phyloP scores from a whole-genome alignment of 345 rosid genomes.

The Chamaenerion angustifolium region DNA sequence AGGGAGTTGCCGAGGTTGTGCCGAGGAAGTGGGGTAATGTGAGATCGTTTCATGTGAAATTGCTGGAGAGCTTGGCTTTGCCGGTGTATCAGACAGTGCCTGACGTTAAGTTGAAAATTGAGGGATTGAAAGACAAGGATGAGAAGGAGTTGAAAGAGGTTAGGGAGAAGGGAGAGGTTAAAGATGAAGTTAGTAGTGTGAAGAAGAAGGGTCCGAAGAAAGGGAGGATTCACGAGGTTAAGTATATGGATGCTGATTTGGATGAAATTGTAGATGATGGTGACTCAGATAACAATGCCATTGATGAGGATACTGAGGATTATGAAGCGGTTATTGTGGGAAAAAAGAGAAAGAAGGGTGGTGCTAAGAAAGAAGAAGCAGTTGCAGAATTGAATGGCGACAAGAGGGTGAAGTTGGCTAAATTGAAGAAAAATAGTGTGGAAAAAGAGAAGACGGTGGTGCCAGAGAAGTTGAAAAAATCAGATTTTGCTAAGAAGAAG shows the following conservation, averaged over 20 bases:
- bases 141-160: neutral
- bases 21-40: constrained; percentile 11
- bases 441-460: neutral
- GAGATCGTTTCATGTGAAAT: constrained; percentile 12
- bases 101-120: constrained; percentile 11
- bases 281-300: neutral
- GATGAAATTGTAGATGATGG: constrained; percentile 1
- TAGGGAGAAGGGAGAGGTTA: neutral
- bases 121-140: neutral
- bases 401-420: neutral
- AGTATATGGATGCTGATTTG: constrained; percentile 9
- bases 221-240: constrained; percentile 9
- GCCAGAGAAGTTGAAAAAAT: neutral
- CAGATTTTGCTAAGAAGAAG: constrained; percentile 5
- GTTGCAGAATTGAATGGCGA: neutral
- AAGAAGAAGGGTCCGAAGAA: constrained; percentile 5
- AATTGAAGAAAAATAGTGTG: neutral
- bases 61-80: constrained; percentile 11
- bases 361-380: constrained; percentile 5
- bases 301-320: neutral
- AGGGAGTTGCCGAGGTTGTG: constrained; percentile 8
- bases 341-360: neutral
- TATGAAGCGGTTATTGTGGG: constrained; percentile 1
- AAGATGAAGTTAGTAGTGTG: neutral
- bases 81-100: constrained; percentile 10